These are phyloP conservation scores for Arabidopsis lyrata DNA, from an alignment of 441 rosid genomes.

Conservation along the genomic window DNA sequence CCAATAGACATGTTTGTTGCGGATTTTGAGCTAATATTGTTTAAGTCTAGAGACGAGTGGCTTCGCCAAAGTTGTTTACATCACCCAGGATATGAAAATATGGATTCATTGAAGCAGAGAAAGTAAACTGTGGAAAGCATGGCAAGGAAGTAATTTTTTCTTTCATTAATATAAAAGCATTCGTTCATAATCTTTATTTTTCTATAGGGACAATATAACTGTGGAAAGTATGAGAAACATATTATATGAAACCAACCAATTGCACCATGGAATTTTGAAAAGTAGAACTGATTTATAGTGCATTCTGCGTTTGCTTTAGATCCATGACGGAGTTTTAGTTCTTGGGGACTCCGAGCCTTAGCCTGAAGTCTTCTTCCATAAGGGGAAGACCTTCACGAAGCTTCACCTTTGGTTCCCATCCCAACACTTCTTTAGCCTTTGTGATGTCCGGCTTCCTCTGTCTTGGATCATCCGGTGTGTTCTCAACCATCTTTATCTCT, in stretches of 20 bases:
- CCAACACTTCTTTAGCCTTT: conserved; percentile 71
- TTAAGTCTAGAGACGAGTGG: not conserved
- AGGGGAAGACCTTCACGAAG: conserved; percentile 73
- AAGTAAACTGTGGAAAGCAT: not conserved
- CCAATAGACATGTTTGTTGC: not conserved
- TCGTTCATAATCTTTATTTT: conserved; percentile 27
- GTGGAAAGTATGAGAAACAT: conserved; percentile 21
- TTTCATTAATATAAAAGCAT: not conserved
- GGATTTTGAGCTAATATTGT: not conserved
- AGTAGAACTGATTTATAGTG: not conserved
- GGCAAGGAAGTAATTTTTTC: not conserved
- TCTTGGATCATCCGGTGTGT: conserved; percentile 83
- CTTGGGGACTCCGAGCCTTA: conserved; percentile 59
- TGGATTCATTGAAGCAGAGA: not conserved
- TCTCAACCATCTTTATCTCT: conserved; percentile 65
- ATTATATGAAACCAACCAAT: conserved; percentile 24
- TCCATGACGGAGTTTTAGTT: conserved; percentile 44
- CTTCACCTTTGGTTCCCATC: conserved; percentile 81
- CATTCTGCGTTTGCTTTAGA: conserved; percentile 8
- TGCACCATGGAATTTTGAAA: not conserved
- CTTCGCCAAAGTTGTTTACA: not conserved
- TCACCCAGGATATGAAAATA: not conserved
- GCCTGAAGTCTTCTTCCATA: conserved; percentile 76
- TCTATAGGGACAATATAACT: conserved; percentile 9
- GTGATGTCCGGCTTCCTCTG: conserved; percentile 76